Evolutionary conservation across 306 rosid species (phyloP).

Genomic region (Begonia peltatifolia): DNA sequence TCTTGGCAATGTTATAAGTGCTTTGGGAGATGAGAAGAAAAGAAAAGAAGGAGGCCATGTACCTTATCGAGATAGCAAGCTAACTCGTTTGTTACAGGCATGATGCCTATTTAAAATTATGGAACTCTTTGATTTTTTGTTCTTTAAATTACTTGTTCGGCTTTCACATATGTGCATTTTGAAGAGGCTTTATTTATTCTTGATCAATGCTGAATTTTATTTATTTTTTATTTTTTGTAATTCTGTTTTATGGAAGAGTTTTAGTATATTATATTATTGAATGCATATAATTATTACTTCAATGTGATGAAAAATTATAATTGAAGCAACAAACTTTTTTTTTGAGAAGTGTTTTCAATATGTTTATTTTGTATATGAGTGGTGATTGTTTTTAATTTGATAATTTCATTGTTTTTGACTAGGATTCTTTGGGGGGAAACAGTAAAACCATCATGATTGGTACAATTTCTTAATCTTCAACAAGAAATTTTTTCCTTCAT

Average conservation of each 20-base stretch:
- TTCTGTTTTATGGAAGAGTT: too few relatives aligned
- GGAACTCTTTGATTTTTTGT: neutral
- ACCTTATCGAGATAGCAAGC: constrained; percentile 94
- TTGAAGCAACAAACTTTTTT: too few relatives aligned
- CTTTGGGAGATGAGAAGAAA: constrained; percentile 92
- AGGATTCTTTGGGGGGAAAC: constrained; percentile 98
- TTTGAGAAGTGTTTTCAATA: too few relatives aligned
- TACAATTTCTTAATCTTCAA: constrained; percentile 15
- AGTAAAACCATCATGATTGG: constrained; percentile 99
- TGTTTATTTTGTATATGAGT: too few relatives aligned
- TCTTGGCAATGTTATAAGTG: constrained; percentile 94
- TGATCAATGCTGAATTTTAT: too few relatives aligned
- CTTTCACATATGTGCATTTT: neutral
- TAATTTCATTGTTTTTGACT: neutral
- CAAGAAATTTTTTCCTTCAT: constrained; percentile 3
- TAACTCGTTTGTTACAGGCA: constrained; percentile 88
- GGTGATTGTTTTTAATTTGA: too few relatives aligned
- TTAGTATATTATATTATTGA: neutral
- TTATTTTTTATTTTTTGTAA: too few relatives aligned
- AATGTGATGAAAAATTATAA: too few relatives aligned
- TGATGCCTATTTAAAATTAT: neutral
- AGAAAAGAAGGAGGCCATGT: constrained; percentile 94
- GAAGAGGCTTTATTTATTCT: too few relatives aligned
- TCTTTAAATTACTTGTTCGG: neutral
- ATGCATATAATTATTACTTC: neutral